These are phyloP conservation scores for Phellopilus nigrolimitatus DNA, from an alignment of 1,284 basidiomycete species.

Conservation along the genomic window DNA sequence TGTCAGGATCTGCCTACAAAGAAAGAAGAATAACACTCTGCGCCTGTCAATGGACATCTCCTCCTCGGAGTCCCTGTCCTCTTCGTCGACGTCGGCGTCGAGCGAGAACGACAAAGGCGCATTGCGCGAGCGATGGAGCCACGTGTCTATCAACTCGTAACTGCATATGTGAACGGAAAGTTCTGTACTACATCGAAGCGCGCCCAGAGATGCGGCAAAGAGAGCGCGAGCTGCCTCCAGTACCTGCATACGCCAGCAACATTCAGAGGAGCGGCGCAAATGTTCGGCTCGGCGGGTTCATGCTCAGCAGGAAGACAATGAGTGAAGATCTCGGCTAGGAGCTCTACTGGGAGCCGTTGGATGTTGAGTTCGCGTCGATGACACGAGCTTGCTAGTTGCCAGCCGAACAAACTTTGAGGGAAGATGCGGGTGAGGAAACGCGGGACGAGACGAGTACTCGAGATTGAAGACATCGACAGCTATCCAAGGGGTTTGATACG, in stretches of 20 bases:
- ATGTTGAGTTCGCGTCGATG: not conserved
- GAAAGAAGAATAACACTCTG: not conserved
- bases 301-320: constrained; percentile 1
- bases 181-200: not conserved
- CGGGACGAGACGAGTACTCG: not conserved
- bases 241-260: not conserved
- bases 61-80: not conserved
- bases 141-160: not conserved
- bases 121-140: not conserved
- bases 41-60: not conserved
- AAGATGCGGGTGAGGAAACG: not conserved
- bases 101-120: not conserved
- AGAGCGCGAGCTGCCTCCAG: constrained; percentile 3
- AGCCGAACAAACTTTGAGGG: not conserved
- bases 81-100: not conserved
- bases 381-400: not conserved
- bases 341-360: constrained; percentile 1
- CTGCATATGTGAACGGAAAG: not conserved
- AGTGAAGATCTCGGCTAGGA: constrained; percentile 5
- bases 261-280: not conserved
- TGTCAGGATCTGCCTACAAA: not conserved
- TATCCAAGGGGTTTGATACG: too few species aligned
- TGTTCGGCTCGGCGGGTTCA: not conserved
- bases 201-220: constrained; percentile 1
- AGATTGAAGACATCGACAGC: too few species aligned